Conservation (phyloP, 305 asterid species). For the Fraxinus velutina region DNA sequence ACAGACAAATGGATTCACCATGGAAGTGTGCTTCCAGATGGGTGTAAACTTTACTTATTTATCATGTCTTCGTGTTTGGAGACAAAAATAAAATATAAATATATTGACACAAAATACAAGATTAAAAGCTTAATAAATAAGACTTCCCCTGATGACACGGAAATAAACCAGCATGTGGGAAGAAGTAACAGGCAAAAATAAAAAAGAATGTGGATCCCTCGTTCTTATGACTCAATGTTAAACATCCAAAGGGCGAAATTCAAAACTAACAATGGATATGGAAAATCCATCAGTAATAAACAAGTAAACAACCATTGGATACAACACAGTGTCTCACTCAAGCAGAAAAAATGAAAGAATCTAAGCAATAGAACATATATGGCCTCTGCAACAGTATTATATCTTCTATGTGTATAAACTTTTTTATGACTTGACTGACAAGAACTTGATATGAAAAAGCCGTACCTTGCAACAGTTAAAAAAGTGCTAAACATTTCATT, state of each 20-base stretch:
- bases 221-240: conserved; percentile 13
- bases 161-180: background rate
- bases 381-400: background rate
- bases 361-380: conserved; percentile 1
- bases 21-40: conserved; percentile 5
- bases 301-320: conserved; percentile 10
- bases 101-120: background rate
- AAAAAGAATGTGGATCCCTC: conserved; percentile 7
- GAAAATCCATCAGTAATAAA: conserved; percentile 1
- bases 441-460: conserved; percentile 22
- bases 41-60: conserved; percentile 13
- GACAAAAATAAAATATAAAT: background rate
- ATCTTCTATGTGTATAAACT: conserved; percentile 3
- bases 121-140: background rate
- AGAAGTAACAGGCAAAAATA: background rate
- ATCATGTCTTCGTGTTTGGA: background rate
- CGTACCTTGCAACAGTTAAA: conserved; percentile 77
- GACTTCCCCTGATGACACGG: background rate
- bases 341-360: conserved; percentile 12
- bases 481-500: conserved; percentile 80
- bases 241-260: conserved; percentile 9
- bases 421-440: conserved; percentile 10
- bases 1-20: conserved; percentile 15
- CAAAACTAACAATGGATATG: background rate
- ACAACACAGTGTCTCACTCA: background rate